These are phyloP conservation scores for Metschnikowia hibisci DNA, from an alignment of 805 yeast species.

Conservation along the genomic window DNA sequence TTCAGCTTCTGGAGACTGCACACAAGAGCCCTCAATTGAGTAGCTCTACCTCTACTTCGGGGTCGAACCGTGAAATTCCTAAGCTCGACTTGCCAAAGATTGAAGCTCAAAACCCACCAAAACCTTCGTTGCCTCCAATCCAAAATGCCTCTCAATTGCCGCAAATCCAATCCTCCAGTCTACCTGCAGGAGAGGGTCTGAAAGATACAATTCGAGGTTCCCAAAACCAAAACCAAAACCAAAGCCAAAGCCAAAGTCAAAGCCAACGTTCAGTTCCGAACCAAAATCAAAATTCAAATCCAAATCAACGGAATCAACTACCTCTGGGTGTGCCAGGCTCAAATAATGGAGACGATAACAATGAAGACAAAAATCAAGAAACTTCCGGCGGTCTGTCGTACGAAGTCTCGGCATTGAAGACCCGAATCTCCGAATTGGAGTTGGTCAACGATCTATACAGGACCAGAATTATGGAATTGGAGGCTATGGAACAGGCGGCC, in stretches of 20 bases:
- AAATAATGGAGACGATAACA: slow-evolving; percentile 11
- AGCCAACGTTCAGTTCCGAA: background rate
- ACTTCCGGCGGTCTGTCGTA: slow-evolving; percentile 13
- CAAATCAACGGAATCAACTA: background rate
- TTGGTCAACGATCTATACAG: slow-evolving; percentile 85
- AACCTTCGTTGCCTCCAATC: slow-evolving; percentile 18
- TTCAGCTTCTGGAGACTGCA: slow-evolving; percentile 19
- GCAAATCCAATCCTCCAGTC: slow-evolving; percentile 14
- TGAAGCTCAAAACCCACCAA: slow-evolving; percentile 10
- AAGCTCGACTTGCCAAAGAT: slow-evolving; percentile 3
- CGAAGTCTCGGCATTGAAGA: slow-evolving; percentile 48
- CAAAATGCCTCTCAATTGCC: slow-evolving; percentile 25
- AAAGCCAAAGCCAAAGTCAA: background rate
- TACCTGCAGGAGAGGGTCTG: no score
- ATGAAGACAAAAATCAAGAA: slow-evolving; percentile 9
- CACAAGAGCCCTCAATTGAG: background rate
- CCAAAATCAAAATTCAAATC: background rate
- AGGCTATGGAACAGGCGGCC: slow-evolving; percentile 58
- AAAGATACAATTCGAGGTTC: no score
- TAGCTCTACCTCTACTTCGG: background rate
- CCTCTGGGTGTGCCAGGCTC: slow-evolving; percentile 1
- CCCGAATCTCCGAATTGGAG: slow-evolving; percentile 84
- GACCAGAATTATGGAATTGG: slow-evolving; percentile 78
- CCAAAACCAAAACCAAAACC: background rate
- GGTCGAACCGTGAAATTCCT: background rate